phyloP scores from a whole-genome alignment of 106 monocot genomes.

The Dendrobium huoshanense region DNA sequence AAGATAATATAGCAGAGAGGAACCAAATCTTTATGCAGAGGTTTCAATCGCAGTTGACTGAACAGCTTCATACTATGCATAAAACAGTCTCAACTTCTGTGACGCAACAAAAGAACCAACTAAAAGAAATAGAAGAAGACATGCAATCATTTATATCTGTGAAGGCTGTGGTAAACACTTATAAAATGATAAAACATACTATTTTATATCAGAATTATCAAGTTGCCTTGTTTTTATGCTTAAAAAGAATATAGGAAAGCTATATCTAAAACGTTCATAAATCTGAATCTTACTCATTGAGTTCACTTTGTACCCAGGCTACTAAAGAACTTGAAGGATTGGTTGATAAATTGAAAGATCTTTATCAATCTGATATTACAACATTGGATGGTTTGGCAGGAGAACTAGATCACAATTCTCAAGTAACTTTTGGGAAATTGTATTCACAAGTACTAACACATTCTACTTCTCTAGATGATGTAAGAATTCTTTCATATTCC shows the following conservation, averaged over 20 bases:
- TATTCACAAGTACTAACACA: conserved; percentile 53
- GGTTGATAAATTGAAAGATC: conserved; percentile 40
- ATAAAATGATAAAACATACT: not conserved
- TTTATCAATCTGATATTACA: conserved; percentile 35
- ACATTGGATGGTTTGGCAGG: conserved; percentile 38
- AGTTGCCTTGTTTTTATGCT: not conserved
- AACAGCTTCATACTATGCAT: conserved; percentile 49
- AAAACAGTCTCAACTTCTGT: conserved; percentile 45
- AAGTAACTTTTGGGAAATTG: conserved; percentile 34
- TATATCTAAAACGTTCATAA: not conserved
- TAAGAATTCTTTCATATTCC: conserved; percentile 16
- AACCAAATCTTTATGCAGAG: conserved; percentile 42
- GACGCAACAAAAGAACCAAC: conserved; percentile 54
- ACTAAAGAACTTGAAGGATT: conserved; percentile 42
- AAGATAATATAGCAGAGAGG: conserved; percentile 55
- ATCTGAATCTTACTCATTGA: not conserved
- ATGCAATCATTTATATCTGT: conserved; percentile 53
- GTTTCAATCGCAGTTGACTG: conserved; percentile 44
- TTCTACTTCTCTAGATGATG: conserved; percentile 48
- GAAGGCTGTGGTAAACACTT: conserved; percentile 38
- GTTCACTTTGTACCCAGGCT: conserved; percentile 28
- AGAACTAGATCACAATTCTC: conserved; percentile 50
- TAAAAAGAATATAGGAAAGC: not conserved
- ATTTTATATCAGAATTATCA: not conserved
- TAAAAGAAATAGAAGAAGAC: conserved; percentile 58